Base-by-base conservation (phyloP, 768 basidiomycete genomes). In the Suillus alpinus region DNA sequence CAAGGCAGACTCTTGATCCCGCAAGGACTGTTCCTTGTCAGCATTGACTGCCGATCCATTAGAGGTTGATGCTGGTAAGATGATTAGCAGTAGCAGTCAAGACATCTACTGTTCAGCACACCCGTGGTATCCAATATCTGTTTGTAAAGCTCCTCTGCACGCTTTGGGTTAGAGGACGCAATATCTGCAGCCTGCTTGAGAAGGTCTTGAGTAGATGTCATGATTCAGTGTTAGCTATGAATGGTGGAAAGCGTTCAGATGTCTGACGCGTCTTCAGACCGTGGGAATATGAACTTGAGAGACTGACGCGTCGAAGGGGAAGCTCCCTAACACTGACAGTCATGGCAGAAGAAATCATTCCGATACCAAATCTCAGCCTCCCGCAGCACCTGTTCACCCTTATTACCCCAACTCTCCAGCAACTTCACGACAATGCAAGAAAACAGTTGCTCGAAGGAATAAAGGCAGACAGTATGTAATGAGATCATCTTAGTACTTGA, bases 331-430 rank as follows among this genome's bases (percentile, higher is more conserved):
- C 51, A 29, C 39, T 50, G 46, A 39, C 60, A 36, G 59, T 63
- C 59, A 94, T 95, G 92, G 83, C 92, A 57, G 91, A 96, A 73
- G 92, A 95, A 64, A 86, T 95, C 2, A 81, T 92, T 41, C 93
- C 93, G 0, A 89, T 92, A 62, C 95, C 95, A 26, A 95, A 97
- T 71, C 86, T 95, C 59, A 77, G 81, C 12, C 82, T 96, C 18
- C 82, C 95, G 0, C 90, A 96, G 67, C 84, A 89, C 69, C 78
- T 89, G 13, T 97, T 92, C 67, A 83, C 84, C 10, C 81, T 98
- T 4, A 82, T 86, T 13, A 84, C 83, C 20, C 80, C 86, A 0
- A 76, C 81, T 1, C 81, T 94, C 40, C 69, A 78, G 0, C 79
- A 84, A 52, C 80, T 91, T 3, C 92, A 94, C 66, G 81, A 86